These are phyloP conservation scores for Paramecium bursaria DNA, from an alignment of 73 alveolate species.

Conservation along the genomic window DNA sequence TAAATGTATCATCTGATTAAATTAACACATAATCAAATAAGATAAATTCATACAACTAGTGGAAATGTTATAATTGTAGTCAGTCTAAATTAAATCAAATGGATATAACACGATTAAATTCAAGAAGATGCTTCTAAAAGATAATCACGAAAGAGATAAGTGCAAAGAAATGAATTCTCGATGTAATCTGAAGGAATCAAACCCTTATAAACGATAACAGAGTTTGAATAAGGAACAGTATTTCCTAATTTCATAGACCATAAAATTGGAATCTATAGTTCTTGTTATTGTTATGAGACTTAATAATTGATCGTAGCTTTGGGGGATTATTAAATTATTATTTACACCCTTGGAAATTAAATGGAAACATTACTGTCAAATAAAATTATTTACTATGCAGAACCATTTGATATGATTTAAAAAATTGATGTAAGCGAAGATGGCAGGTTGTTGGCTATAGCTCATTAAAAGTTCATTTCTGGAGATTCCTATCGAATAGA, in stretches of 20 bases:
- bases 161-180: too few relatives aligned
- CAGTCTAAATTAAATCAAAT: not conserved
- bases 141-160: too few relatives aligned
- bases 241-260: too few relatives aligned
- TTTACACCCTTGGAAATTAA: not conserved
- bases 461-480: not conserved
- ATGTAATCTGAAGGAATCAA: too few relatives aligned
- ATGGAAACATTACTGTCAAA: not conserved
- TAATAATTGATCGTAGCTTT: not conserved
- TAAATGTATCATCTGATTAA: not conserved
- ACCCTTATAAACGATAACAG: not conserved
- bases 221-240: conserved; percentile 4
- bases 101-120: not conserved
- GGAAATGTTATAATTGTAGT: conserved; percentile 13
- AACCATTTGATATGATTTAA: conserved; percentile 10
- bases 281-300: conserved; percentile 5
- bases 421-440: conserved; percentile 32
- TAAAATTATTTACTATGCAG: not conserved
- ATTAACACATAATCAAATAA: not conserved
- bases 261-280: not conserved
- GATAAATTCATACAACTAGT: conserved; percentile 1
- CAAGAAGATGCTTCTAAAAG: too few relatives aligned
- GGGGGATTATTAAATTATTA: not conserved
- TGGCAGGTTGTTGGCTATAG: conserved; percentile 52
- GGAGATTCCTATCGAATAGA: conserved; percentile 8